phyloP scores from a whole-genome alignment of 2,329 filamentous ascomycete genomes.

The Colletotrichum somersetense region DNA sequence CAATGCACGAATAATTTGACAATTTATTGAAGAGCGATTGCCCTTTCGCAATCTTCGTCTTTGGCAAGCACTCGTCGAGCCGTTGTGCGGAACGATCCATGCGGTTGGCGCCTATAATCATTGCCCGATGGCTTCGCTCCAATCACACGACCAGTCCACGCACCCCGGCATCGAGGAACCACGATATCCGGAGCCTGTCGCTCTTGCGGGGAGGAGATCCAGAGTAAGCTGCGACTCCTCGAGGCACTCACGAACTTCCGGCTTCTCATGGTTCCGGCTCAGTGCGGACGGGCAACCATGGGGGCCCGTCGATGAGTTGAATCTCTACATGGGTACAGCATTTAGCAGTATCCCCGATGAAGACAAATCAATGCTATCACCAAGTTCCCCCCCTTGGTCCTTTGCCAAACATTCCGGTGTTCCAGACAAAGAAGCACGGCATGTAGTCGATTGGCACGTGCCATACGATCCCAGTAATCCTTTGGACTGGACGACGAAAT shows the following conservation, averaged over 20 bases:
- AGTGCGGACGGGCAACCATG: slow-evolving; percentile 22
- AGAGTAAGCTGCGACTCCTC: slow-evolving; percentile 2
- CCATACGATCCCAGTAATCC: slow-evolving; percentile 24
- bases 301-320: slow-evolving; percentile 35
- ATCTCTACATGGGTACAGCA: slow-evolving; percentile 33
- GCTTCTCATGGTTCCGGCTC: slow-evolving; percentile 34
- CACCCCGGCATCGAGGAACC: slow-evolving; percentile 5
- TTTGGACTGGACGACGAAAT: slow-evolving; percentile 14
- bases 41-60: neutral
- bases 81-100: neutral
- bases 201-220: neutral
- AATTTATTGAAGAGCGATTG: too few relatives aligned
- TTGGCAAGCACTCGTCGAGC: neutral
- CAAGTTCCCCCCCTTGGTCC: neutral
- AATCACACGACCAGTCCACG: neutral
- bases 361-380: slow-evolving; percentile 12
- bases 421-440: neutral
- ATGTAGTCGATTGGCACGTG: slow-evolving; percentile 11
- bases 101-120: neutral
- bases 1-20: neutral
- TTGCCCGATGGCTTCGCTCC: slow-evolving; percentile 18
- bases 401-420: neutral
- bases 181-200: slow-evolving; percentile 21
- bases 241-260: slow-evolving; percentile 17
- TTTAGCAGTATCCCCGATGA: slow-evolving; percentile 36